Evolutionary conservation across 75 land plant species (phyloP).

Genomic region (Pinus tabuliformis): DNA sequence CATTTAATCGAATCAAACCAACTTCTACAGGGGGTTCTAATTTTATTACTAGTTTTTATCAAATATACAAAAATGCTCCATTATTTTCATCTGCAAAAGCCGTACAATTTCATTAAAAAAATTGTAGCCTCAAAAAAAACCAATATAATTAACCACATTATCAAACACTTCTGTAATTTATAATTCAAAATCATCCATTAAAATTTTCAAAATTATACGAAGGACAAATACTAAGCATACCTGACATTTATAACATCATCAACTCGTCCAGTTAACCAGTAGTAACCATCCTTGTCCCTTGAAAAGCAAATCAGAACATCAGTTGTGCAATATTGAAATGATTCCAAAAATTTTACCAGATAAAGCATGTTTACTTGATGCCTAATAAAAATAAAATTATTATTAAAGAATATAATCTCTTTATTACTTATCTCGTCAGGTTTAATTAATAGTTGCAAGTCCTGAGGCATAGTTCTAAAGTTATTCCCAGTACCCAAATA

Average conservation of each 20-base stretch:
- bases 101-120: not conserved
- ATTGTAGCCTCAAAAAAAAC: not conserved
- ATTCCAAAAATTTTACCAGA: not conserved
- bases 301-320: not conserved
- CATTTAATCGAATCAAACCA: no score
- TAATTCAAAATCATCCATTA: not conserved
- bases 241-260: constrained; percentile 99
- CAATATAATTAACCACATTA: not conserved
- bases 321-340: constrained; percentile 5
- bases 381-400: not conserved
- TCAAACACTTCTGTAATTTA: not conserved
- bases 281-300: constrained; percentile 97
- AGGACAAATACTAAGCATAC: constrained; percentile 23
- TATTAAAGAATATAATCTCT: not conserved
- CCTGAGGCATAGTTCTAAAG: not conserved
- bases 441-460: not conserved
- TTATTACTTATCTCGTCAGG: not conserved
- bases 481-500: not conserved
- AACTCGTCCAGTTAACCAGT: constrained; percentile 98
- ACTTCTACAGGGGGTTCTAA: no score
- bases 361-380: not conserved
- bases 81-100: no score
- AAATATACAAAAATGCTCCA: no score
- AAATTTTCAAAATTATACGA: not conserved
- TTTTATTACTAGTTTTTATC: no score